Percentiles rank a stretch among this genome's conserved stretches.
Evolutionary conservation across 106 monocot species (phyloP).

Genomic region (Dendrobium huoshanense): DNA sequence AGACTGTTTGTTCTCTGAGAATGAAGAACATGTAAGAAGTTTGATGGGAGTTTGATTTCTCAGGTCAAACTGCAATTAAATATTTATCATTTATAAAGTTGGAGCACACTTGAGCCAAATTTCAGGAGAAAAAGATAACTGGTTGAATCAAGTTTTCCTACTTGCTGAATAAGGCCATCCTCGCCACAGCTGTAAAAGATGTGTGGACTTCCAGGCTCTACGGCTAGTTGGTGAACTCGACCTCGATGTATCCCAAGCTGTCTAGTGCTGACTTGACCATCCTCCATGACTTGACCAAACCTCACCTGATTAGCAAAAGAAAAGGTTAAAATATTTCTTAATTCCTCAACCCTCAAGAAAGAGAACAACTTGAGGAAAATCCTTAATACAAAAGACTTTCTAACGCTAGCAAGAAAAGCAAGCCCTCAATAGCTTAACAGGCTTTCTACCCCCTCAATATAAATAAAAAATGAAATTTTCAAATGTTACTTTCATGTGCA

Average conservation of each 20-base stretch:
- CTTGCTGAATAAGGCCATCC: constrained; percentile 82
- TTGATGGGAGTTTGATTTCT: constrained; percentile 47
- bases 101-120: not conserved
- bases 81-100: constrained; percentile 11
- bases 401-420: no score
- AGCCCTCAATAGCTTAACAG: no score
- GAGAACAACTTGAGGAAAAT: not conserved
- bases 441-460: no score
- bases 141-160: constrained; percentile 17
- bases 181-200: constrained; percentile 93
- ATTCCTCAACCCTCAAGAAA: not conserved
- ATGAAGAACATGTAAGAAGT: constrained; percentile 65
- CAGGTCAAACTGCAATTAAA: constrained; percentile 81
- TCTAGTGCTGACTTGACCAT: constrained; percentile 54
- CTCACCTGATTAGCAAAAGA: constrained; percentile 37
- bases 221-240: constrained; percentile 70
- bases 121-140: not conserved
- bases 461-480: no score
- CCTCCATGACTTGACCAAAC: constrained; percentile 44
- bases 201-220: constrained; percentile 79
- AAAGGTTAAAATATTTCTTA: not conserved
- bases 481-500: no score
- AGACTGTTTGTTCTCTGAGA: constrained; percentile 32
- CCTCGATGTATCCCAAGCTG: constrained; percentile 49
- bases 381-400: no score